Conservation (phyloP, 2,329 filamentous ascomycete genomes). For the Colletotrichum aenigma region DNA sequence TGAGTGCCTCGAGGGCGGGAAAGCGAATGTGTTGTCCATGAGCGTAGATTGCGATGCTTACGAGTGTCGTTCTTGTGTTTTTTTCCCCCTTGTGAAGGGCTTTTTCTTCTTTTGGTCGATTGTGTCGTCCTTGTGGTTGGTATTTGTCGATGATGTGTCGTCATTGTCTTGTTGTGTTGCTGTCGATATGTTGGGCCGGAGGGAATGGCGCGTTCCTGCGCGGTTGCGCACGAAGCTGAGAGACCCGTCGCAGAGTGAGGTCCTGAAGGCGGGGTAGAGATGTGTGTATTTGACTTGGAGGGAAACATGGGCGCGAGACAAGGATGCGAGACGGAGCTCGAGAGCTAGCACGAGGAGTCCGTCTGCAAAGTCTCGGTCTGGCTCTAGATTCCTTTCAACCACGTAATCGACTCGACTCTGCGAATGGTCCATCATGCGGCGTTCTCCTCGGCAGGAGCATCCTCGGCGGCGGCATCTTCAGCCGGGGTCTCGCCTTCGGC, state of each 20-base stretch:
- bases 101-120: background rate
- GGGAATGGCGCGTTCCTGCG: background rate
- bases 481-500: background rate
- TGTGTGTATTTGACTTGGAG: background rate
- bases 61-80: background rate
- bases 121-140: background rate
- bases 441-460: background rate
- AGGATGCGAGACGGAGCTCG: background rate
- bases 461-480: background rate
- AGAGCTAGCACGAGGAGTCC: background rate
- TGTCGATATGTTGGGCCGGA: background rate
- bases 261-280: background rate
- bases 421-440: slow-evolving; percentile 7
- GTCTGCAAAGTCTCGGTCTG: background rate
- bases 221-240: background rate
- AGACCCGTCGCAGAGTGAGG: background rate
- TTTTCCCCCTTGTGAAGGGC: background rate
- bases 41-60: background rate
- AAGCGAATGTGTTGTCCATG: background rate
- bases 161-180: background rate
- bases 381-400: background rate
- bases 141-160: background rate
- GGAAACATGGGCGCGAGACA: background rate
- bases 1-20: background rate
- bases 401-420: slow-evolving; percentile 8